Evolutionary conservation across 495 filamentous ascomycete genomes (phyloP), one percentile per base, ranked within the genome.

Genomic region (Trichoderma asperelloides): DNA sequence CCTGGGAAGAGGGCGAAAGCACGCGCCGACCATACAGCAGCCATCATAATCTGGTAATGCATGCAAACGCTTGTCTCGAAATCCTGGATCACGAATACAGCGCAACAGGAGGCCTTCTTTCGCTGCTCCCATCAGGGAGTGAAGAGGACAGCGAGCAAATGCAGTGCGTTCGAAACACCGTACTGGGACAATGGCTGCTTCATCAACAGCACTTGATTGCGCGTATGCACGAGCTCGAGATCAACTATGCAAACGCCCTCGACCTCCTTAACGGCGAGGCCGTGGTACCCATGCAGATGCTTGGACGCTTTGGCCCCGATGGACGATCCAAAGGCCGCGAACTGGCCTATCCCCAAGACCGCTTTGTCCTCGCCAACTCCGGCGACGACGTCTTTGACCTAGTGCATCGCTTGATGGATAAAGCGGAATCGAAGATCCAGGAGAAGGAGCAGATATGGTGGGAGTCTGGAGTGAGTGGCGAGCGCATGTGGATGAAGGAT

Each of bases 61-160:
- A 86, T 71, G 82, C 82, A 68, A 84, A 85, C 68, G 77, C 75
- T 62, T 78, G 82, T 65, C 76, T 86, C 3, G 82, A 84, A 71
- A 74, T 80, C 7, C 76, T 86, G 41, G 83, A 86, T 67, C 82
- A 86, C 69, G 82, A 85, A 70, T 81, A 79, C 68, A 76, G 74
- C 57, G 74, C 77, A 62, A 78, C 79, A 67, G 83, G 83, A 63
- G 83, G 82, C 15, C 70, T 85, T 16, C 74, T 84, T 7, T 74
- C 76, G 23, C 73, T 84, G 6, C 72, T 86, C 7, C 83, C 83
- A 3, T 71, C 72, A 3, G 70, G 76, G 25, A 55, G 63, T 7
- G 74, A 76, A 1, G 51, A 77, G 45, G 74, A 75, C 62, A 65
- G 37, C 25, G 71, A 70, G 45, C 70, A 76, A n/a, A 67, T 81